These are phyloP conservation scores for Phytopythium chamaehyphon DNA, from an alignment of 352 stramenopile genomes.

Conservation along the genomic window DNA sequence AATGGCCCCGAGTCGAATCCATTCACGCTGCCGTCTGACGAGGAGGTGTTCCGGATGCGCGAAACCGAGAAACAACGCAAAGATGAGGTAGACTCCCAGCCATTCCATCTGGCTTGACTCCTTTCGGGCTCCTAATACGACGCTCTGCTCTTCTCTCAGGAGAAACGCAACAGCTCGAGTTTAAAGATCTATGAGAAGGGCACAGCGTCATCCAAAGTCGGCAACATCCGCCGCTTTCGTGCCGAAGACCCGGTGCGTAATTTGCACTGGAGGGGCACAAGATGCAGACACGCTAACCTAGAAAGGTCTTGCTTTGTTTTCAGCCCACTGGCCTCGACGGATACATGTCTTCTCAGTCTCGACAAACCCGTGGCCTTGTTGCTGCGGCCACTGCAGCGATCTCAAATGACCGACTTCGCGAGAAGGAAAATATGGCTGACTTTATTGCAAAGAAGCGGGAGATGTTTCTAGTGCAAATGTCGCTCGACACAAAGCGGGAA, in stretches of 20 bases:
- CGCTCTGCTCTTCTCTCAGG: slow-evolving; percentile 20
- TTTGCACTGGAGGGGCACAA: neutral
- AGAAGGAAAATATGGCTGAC: slow-evolving; percentile 95
- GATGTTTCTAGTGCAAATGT: slow-evolving; percentile 97
- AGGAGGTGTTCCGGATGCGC: slow-evolving; percentile 93
- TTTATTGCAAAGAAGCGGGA: slow-evolving; percentile 96
- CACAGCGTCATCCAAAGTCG: slow-evolving; percentile 69
- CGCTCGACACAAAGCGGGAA: slow-evolving; percentile 94
- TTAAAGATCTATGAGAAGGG: slow-evolving; percentile 92
- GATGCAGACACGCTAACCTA: neutral
- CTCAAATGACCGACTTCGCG: slow-evolving; percentile 80
- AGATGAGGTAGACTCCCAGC: slow-evolving; percentile 38
- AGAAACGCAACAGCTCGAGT: slow-evolving; percentile 50
- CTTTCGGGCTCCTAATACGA: neutral
- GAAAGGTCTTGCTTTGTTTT: neutral
- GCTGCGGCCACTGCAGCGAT: slow-evolving; percentile 77
- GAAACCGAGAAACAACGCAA: slow-evolving; percentile 89
- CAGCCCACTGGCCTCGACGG: slow-evolving; percentile 39
- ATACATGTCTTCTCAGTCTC: slow-evolving; percentile 65
- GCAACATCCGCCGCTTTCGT: slow-evolving; percentile 76
- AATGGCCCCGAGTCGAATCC: slow-evolving; percentile 69
- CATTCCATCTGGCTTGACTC: neutral
- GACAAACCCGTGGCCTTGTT: slow-evolving; percentile 72
- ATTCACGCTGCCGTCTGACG: slow-evolving; percentile 91
- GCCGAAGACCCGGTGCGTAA: slow-evolving; percentile 47